Base-by-base conservation (phyloP, 352 stramenopile species). In the Thraustotheca clavata region DNA sequence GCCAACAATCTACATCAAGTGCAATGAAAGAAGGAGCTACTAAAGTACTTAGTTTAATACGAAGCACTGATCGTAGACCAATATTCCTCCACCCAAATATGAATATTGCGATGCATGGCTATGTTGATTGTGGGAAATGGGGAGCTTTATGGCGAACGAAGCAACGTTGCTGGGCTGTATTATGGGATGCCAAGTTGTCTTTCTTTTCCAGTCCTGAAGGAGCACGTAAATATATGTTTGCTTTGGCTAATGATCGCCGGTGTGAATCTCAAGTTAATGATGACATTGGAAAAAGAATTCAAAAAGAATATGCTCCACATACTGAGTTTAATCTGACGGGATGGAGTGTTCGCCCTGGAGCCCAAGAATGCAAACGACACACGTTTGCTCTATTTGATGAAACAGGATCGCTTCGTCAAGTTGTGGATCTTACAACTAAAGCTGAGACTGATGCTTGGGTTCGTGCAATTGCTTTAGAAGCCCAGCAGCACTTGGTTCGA, bases 331-430 rank as follows among this genome's bases (percentile, higher is more conserved):
- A 67, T 1, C 52, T 72, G 6, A 73, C 39, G 7, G 67, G 76
- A 16, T 88, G 78, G 80, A 76, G 59, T 18, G 74, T 88, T 22
- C 72, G 78, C n/a, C 72, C 74, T 59, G 73, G 69, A 6, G 78
- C 77, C 18, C 60, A 49, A 1, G 33, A 60, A 8, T 41, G 35
- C 4, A 52, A 71, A 43, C 78, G 80, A 12, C 68, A 87, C 39
- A 80, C 78, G n/a, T 82, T 89, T 22, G 80, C 80, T 0, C 73
- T 89, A 7, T 88, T 89, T 60, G 80, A 87, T 40, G n/a, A 41
- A 31, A 52, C 61, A 1, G 73, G 73, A 22, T 77, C 71, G 20
- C 72, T 87, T 48, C 67, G 63, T 7, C 61, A 84, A 7, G 76
- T 87, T 0, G 8, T 90, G 41, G 80, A 90, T 35, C 76, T 88